Evolutionary conservation across 2,329 filamentous ascomycete species (phyloP).

Genomic region (Fusarium acutatum): DNA sequence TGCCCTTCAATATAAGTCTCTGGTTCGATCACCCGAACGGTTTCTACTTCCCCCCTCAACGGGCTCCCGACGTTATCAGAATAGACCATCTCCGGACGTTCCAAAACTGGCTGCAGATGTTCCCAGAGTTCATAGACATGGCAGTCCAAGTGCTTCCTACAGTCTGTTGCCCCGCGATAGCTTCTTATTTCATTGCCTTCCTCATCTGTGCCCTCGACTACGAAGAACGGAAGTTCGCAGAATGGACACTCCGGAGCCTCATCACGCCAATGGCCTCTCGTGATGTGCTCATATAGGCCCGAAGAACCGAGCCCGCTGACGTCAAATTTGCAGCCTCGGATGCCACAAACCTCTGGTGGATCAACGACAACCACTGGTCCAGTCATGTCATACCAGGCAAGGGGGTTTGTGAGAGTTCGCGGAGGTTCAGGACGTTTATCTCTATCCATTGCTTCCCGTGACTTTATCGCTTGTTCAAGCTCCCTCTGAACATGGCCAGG

Average conservation of each 20-base stretch:
- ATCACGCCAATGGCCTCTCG: background rate
- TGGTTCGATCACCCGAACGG: background rate
- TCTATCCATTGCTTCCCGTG: background rate
- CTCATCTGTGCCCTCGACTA: background rate
- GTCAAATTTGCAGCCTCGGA: background rate
- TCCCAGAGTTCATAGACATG: conserved; percentile 35
- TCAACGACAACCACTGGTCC: conserved; percentile 1
- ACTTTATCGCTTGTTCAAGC: background rate
- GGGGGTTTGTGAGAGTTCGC: conserved; percentile 12
- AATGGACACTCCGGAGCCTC: conserved; percentile 19
- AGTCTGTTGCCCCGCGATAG: background rate
- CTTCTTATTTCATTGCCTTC: background rate
- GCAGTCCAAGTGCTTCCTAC: conserved; percentile 35
- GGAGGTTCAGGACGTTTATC: background rate
- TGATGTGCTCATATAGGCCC: conserved; percentile 23
- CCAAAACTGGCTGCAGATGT: background rate
- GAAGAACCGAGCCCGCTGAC: background rate
- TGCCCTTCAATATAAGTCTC: background rate
- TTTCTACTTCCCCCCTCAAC: background rate
- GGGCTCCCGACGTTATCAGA: background rate
- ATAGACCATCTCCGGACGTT: background rate
- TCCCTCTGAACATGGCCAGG: background rate
- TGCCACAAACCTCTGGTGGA: conserved; percentile 10
- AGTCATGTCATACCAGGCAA: conserved; percentile 22
- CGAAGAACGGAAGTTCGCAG: conserved; percentile 16